These are phyloP conservation scores for Citrus maxima DNA, from an alignment of 345 rosid species.

Conservation along the genomic window DNA sequence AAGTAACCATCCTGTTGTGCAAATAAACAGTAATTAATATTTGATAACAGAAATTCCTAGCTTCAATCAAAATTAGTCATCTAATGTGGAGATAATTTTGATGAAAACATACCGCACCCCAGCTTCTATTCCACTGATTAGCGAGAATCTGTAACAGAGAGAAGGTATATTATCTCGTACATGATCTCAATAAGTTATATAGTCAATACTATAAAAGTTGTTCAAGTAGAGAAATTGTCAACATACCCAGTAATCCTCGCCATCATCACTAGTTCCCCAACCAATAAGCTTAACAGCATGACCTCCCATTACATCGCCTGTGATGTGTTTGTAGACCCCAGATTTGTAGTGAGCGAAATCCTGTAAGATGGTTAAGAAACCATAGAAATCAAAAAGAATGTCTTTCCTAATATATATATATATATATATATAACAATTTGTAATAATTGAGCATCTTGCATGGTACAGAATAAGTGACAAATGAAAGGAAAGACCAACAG, in stretches of 20 bases:
- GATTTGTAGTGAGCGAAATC: constrained; percentile 94
- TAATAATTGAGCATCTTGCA: not conserved
- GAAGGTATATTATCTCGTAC: constrained; percentile 4
- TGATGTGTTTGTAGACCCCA: constrained; percentile 88
- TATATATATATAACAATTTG: too few relatives aligned
- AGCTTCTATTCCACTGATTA: constrained; percentile 86
- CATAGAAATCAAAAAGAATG: constrained; percentile 2
- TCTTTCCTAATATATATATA: too few relatives aligned
- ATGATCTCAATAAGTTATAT: not conserved
- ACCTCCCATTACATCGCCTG: constrained; percentile 75
- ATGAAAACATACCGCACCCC: constrained; percentile 82
- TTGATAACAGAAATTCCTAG: not conserved
- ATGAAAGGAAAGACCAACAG: not conserved
- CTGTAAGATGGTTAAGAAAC: constrained; percentile 29
- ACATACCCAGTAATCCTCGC: constrained; percentile 92
- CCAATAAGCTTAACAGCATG: constrained; percentile 97
- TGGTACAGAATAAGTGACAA: not conserved
- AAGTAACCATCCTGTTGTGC: constrained; percentile 80
- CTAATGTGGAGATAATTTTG: not conserved
- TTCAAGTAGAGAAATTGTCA: not conserved
- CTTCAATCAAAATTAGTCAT: not conserved
- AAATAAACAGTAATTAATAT: not conserved
- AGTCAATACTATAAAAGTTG: not conserved
- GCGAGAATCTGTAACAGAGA: constrained; percentile 71
- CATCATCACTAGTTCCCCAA: constrained; percentile 87